These are phyloP conservation scores for Aspergillus cejpii DNA, from an alignment of 2,329 filamentous ascomycete species.

Conservation along the genomic window DNA sequence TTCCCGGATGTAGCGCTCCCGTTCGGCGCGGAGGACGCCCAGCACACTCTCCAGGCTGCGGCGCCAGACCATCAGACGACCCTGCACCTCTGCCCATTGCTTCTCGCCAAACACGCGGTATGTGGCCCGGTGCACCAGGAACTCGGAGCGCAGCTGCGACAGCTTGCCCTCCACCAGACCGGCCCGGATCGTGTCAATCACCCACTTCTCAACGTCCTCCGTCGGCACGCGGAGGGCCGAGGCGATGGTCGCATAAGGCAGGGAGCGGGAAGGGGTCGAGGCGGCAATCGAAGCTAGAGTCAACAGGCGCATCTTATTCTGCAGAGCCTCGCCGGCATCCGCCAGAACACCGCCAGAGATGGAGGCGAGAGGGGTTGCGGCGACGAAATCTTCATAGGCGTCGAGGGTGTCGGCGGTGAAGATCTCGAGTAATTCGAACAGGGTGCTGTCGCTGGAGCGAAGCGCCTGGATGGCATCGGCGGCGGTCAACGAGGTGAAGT, in stretches of 20 bases:
- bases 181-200: constrained; percentile 94
- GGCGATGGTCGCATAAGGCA: constrained; percentile 79
- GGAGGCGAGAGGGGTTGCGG: constrained; percentile 44
- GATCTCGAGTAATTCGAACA: constrained; percentile 89
- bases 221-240: constrained; percentile 74
- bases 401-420: constrained; percentile 92
- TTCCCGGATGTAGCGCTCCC: constrained; percentile 70
- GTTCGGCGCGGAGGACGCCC: constrained; percentile 69
- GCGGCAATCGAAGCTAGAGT: constrained; percentile 88
- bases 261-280: constrained; percentile 72
- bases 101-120: constrained; percentile 97
- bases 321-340: constrained; percentile 66
- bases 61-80: constrained; percentile 85
- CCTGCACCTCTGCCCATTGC: constrained; percentile 94
- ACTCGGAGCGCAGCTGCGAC: constrained; percentile 83
- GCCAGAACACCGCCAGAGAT: constrained; percentile 83
- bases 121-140: constrained; percentile 90
- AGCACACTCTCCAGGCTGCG: constrained; percentile 72
- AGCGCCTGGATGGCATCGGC: constrained; percentile 79
- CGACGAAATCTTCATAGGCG: constrained; percentile 91
- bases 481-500: constrained; percentile 65
- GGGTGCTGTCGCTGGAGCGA: constrained; percentile 71
- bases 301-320: constrained; percentile 93
- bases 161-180: constrained; percentile 95
- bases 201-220: constrained; percentile 94